Conservation (phyloP, 2,329 filamentous ascomycete species). For the Ascochyta koolunga region DNA sequence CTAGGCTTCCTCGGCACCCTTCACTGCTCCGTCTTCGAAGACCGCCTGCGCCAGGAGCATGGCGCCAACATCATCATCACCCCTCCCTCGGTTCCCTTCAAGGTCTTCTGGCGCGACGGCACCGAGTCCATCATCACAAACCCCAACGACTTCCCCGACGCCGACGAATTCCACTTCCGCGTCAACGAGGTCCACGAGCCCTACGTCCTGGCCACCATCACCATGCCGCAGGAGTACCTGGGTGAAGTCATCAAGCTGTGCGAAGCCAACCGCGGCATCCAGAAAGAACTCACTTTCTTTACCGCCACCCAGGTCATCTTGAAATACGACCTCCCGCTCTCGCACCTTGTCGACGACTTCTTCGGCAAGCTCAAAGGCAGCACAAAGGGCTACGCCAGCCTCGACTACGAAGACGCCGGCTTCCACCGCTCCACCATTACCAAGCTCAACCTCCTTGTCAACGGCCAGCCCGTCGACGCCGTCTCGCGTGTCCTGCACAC, state of each 20-base stretch:
- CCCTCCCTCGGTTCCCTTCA: conserved; percentile 91
- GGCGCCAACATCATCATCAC: conserved; percentile 96
- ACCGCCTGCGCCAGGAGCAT: conserved; percentile 91
- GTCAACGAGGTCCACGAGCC: conserved; percentile 71
- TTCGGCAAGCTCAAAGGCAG: conserved; percentile 94
- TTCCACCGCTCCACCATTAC: conserved; percentile 81
- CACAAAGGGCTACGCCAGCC: conserved; percentile 92
- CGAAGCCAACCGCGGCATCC: conserved; percentile 84
- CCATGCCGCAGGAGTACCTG: conserved; percentile 90
- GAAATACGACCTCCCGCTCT: conserved; percentile 86
- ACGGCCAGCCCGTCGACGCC: conserved; percentile 90
- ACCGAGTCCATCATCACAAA: conserved; percentile 80
- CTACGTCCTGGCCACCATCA: conserved; percentile 83
- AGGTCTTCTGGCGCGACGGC: conserved; percentile 80
- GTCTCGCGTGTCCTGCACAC: conserved; percentile 88
- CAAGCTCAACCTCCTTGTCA: conserved; percentile 92
- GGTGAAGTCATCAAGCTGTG: conserved; percentile 95
- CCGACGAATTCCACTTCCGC: conserved; percentile 60
- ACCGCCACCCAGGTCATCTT: conserved; percentile 91
- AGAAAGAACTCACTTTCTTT: conserved; percentile 89
- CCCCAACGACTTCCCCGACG: conserved; percentile 85
- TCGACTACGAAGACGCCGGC: conserved; percentile 96
- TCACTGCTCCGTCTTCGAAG: conserved; percentile 98
- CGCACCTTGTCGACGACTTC: conserved; percentile 93
- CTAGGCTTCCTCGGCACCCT: conserved; percentile 94